Evolutionary conservation across 805 yeast species (phyloP).

Genomic region (Torulaspora microellipsoides): DNA sequence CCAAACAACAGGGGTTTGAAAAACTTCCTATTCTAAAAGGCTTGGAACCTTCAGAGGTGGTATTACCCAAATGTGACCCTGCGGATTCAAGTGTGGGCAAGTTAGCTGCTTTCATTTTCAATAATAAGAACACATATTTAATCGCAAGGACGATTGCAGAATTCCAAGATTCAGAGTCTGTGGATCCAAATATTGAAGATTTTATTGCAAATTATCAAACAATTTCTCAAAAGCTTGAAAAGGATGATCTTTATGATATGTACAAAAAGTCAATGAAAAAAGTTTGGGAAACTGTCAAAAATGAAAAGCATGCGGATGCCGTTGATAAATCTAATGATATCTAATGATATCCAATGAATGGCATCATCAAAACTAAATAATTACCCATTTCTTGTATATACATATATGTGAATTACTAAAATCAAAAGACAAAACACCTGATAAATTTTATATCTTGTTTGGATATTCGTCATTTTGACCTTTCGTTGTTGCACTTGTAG

Average conservation of each 20-base stretch:
- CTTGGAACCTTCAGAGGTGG: conserved; percentile 7
- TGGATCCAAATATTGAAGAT: conserved; percentile 8
- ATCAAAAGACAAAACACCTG: too few relatives aligned
- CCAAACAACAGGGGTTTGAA: conserved; percentile 18
- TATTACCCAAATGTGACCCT: conserved; percentile 10
- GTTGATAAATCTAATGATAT: background rate
- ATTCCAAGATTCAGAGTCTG: conserved; percentile 8
- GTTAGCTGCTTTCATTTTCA: conserved; percentile 11
- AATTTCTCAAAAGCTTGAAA: conserved; percentile 3
- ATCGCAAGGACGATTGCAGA: conserved; percentile 19
- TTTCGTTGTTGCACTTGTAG: too few relatives aligned
- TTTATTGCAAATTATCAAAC: conserved; percentile 16
- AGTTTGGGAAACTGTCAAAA: background rate
- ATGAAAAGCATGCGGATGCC: background rate
- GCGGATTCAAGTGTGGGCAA: conserved; percentile 9
- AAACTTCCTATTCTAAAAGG: conserved; percentile 8
- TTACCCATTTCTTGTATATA: background rate
- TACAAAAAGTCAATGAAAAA: conserved; percentile 9
- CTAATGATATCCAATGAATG: background rate
- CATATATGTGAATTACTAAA: background rate
- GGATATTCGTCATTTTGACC: too few relatives aligned
- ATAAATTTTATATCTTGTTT: too few relatives aligned
- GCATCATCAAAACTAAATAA: background rate
- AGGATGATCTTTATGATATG: conserved; percentile 16
- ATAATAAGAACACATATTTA: conserved; percentile 23